Evolutionary conservation across 345 rosid species (phyloP).

Genomic region (Lepidium africanum): DNA sequence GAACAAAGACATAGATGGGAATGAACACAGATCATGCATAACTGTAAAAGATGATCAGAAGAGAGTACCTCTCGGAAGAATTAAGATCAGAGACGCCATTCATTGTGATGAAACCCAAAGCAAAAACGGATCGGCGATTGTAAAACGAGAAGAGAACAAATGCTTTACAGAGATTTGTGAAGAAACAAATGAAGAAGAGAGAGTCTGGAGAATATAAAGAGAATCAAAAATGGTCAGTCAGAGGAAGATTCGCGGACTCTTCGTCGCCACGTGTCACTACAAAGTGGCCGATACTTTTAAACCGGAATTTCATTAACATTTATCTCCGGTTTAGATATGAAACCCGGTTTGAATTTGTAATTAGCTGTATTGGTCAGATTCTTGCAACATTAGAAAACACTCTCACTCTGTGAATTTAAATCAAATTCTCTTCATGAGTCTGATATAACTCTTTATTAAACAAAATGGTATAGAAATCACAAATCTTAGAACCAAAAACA

Average conservation of each 20-base stretch:
- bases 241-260: conserved; percentile 22
- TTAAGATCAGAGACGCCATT: conserved; percentile 21
- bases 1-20: not conserved
- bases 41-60: not conserved
- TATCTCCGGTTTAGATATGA: not conserved
- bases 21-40: not conserved
- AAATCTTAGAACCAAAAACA: not conserved
- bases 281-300: not conserved
- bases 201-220: not conserved
- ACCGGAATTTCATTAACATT: not conserved
- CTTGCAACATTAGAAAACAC: not conserved
- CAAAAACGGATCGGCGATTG: not conserved
- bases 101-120: not conserved
- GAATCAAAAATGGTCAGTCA: not conserved
- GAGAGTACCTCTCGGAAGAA: conserved; percentile 16
- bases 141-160: not conserved
- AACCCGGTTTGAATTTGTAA: not conserved
- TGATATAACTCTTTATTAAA: conserved; percentile 13
- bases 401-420: no score
- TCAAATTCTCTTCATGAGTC: not conserved
- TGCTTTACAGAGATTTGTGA: not conserved
- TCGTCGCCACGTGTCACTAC: conserved; percentile 8
- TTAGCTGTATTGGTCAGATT: not conserved
- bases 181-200: not conserved
- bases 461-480: not conserved